Evolutionary conservation across 176 grass and related monocot species (phyloP), one percentile per base, ranked within the genome.

Genomic region (Paspalum vaginatum): DNA sequence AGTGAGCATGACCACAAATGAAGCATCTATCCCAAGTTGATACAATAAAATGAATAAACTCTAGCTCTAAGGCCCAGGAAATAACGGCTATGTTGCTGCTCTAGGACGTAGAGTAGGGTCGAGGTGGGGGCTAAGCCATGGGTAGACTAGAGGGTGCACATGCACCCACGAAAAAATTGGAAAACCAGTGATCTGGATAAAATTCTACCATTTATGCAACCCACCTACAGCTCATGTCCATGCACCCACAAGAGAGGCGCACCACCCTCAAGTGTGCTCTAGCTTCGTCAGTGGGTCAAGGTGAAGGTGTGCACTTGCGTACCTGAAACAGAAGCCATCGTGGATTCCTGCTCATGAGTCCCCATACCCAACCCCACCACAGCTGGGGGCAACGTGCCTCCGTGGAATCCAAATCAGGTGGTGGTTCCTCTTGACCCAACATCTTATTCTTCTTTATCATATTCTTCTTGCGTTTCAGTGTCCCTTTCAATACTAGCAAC

Each of bases 361-460:
- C 13, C 6, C 32, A 32, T 32, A 32, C 32, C 1, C 32, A 32
- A 32, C 32, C 32, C 32, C 32, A 32, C 32, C 32, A 32, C 32
- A 32, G 32, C 32, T 3, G 32, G 32, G 32, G 32, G 32, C 32
- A 32, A 3, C 32, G 32, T 27, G 15, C 24, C 14, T 0, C 24
- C 7, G n/a, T 47, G 22, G 68, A 71, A 71, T 50, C 68, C 7
- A 51, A 20, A 51, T 27, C 16, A 39, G 16, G 11, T 42, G 14
- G 44, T 25, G 17, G 21, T 32, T 71, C 15, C 8, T 67, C 16
- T 39, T 81, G 61, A 43, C 76, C 21, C 44, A 26, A 5, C 24
- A 24, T 48, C 54, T 37, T 76, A 1, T 76, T 32, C 50, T 27
- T 86, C 53, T 51, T 81, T 47, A 75, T 67, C 2, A n/a, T 59